phyloP scores from a whole-genome alignment of 2,329 filamentous ascomycete species.

The Aspergillus cejpii region DNA sequence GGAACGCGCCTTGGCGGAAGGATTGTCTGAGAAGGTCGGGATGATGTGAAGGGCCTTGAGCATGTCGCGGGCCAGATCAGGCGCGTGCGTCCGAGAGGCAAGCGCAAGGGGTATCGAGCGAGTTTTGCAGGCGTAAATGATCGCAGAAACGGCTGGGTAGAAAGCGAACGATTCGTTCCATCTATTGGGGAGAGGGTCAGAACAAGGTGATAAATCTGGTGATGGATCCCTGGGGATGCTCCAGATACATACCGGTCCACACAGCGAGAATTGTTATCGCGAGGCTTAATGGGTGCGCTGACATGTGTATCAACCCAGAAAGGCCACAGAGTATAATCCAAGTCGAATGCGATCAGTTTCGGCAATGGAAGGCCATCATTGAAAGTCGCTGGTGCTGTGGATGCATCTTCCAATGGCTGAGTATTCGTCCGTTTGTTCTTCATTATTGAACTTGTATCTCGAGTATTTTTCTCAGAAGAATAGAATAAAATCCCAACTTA shows the following conservation, averaged over 20 bases:
- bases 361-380: conserved; percentile 66
- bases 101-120: conserved; percentile 57
- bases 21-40: conserved; percentile 38
- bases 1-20: conserved; percentile 43
- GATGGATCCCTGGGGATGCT: background rate
- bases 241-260: conserved; percentile 35
- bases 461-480: too few species aligned
- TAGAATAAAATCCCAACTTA: background rate
- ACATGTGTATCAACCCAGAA: conserved; percentile 98
- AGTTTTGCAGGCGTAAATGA: conserved; percentile 56
- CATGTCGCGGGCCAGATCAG: conserved; percentile 72
- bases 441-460: too few species aligned
- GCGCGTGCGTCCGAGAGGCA: conserved; percentile 73
- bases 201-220: background rate
- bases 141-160: conserved; percentile 61
- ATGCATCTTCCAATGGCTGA: conserved; percentile 30
- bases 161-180: conserved; percentile 63
- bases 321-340: conserved; percentile 98
- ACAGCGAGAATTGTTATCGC: conserved; percentile 46
- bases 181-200: conserved; percentile 22
- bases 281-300: conserved; percentile 62
- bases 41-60: conserved; percentile 64
- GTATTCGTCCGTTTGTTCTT: conserved; percentile 33
- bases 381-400: conserved; percentile 50
- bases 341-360: conserved; percentile 81